A percentile compares a stretch with the other conserved stretches of the same genome.
Conservation (phyloP, 805 yeast species). For the Saccharomycopsis fodiens region DNA sequence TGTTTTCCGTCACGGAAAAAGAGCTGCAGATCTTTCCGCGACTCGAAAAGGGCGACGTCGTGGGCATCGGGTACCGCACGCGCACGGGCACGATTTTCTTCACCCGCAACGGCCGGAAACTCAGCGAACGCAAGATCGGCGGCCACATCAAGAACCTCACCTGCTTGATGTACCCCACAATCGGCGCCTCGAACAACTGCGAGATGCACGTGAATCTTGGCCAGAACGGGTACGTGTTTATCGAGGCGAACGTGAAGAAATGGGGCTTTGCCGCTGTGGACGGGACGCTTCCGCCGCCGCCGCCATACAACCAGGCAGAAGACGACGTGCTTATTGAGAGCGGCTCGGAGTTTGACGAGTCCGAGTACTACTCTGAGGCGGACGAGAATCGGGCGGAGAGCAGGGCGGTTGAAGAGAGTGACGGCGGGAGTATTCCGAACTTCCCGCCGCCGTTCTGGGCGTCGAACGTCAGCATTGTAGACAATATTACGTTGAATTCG, state of each 20-base stretch:
- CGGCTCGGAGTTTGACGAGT: slow-evolving; percentile 32
- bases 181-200: slow-evolving; percentile 81
- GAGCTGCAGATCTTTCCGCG: slow-evolving; percentile 50
- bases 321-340: slow-evolving; percentile 73
- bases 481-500: slow-evolving; percentile 19
- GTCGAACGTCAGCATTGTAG: slow-evolving; percentile 13
- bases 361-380: slow-evolving; percentile 20
- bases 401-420: not conserved
- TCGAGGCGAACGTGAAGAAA: slow-evolving; percentile 88
- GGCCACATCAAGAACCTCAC: slow-evolving; percentile 55
- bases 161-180: slow-evolving; percentile 59
- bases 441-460: slow-evolving; percentile 22
- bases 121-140: slow-evolving; percentile 73
- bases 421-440: slow-evolving; percentile 8
- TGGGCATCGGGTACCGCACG: slow-evolving; percentile 85
- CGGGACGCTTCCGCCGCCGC: slow-evolving; percentile 89
- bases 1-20: slow-evolving; percentile 43
- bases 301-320: slow-evolving; percentile 75
- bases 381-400: not conserved
- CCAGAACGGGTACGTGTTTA: slow-evolving; percentile 79
- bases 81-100: slow-evolving; percentile 82
- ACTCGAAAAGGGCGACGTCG: slow-evolving; percentile 76
- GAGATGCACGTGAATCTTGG: slow-evolving; percentile 86
- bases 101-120: slow-evolving; percentile 88
- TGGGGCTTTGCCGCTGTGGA: slow-evolving; percentile 91